Conservation (phyloP, 805 yeast species). For the Saccharomycopsis fibuligera region DNA sequence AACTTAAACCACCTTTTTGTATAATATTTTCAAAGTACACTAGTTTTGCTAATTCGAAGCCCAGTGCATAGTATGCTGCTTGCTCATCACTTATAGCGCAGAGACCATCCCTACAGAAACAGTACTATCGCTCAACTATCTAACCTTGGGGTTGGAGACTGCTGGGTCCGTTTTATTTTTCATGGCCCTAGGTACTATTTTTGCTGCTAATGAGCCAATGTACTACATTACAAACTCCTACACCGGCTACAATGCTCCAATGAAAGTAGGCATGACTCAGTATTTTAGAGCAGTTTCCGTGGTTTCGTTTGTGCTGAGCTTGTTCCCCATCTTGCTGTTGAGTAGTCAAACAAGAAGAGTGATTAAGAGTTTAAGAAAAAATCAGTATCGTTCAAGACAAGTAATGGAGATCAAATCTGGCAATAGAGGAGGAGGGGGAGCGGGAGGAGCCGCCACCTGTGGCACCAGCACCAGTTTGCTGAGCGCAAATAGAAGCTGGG, state of each 20-base stretch:
- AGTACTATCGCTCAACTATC: background rate
- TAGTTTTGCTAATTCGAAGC: background rate
- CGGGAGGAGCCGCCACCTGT: no score
- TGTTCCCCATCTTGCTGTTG: background rate
- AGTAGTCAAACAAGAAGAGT: background rate
- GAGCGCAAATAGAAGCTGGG: no score
- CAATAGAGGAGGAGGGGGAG: no score
- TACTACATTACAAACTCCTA: background rate
- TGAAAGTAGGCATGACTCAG: background rate
- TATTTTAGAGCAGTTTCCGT: conserved; percentile 5
- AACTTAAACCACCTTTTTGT: background rate
- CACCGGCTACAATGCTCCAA: background rate
- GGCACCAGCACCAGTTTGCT: no score
- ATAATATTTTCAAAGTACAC: background rate
- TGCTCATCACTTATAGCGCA: conserved; percentile 1
- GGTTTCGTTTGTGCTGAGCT: conserved; percentile 3
- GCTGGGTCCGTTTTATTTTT: background rate
- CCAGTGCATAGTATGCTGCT: conserved; percentile 6
- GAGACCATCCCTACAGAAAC: background rate
- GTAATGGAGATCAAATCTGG: conserved; percentile 1
- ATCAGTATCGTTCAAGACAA: background rate
- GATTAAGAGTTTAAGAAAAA: background rate
- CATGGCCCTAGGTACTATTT: background rate
- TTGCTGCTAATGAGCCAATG: background rate
- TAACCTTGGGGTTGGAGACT: background rate